Evolutionary conservation across 495 filamentous ascomycete species (phyloP), one percentile per base, ranked within the genome.

Genomic region (Xylaria curta): DNA sequence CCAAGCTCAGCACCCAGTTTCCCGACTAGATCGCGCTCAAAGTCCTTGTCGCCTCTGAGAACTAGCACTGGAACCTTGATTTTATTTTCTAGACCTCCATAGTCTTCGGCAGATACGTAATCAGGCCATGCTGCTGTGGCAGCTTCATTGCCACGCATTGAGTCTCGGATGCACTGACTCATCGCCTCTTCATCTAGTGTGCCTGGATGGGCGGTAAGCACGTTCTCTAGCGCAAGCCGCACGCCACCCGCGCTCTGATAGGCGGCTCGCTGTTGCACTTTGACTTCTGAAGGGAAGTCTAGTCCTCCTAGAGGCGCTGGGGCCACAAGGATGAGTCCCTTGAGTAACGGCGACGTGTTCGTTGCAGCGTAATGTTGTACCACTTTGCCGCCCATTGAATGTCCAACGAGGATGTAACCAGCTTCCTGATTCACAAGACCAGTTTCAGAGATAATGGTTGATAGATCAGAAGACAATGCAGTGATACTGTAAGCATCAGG

Each of bases 311-410:
- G 31, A 6, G 65, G 65, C 3, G 65, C 65, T 0, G 65, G 65
- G 1, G 65, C 65, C 28, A 67, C 17, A 12, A 67, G 65, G 4
- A 67, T 17, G 42, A 56, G 31, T 7, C 65, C 47, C 28, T 33
- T 67, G 4, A 67, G 47, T 19, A 47, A 40, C n/a, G 47, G 47
- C 19, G 65, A 56, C 28, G 47, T 21, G 21, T 40, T 38, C 5
- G 33, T 44, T 44, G 65, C 65, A 26, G 65, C 65, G 12, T 40
- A 42, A 26, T 67, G 47, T n/a, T 67, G 65, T n/a, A 33, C 65
- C 4, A 56, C 65, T 56, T 67, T 67, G n/a, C 31, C 65, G n/a
- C 47, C 65, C 47, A 67, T 67, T 17, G 65, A 67, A 17, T 67
- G 64, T 19, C 46, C 64, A 8, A 54, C 19, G 8, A 67, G 26